Base-by-base conservation (phyloP, 345 rosid genomes). In the Linum lewisii region DNA sequence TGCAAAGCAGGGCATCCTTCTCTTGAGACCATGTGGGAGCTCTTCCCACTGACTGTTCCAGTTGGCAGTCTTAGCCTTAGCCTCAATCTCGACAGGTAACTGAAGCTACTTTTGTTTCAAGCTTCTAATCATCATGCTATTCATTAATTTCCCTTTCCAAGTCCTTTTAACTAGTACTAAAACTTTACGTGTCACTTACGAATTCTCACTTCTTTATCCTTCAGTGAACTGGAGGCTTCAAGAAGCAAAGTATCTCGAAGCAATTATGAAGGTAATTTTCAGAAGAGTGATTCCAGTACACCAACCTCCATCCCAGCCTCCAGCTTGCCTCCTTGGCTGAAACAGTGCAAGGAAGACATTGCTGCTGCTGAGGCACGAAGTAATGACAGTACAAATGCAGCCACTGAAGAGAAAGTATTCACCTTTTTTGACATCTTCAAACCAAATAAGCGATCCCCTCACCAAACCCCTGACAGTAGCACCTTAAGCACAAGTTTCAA, bases 261-360 rank as follows among this genome's bases (percentile, higher is more conserved):
- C 64, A 58, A 63, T 42, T 42, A 42, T 10, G 63, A 38, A 26
- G 20, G 68, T 42, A 61, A 65, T 52, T 63, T 45, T 20, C 69
- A 38, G 5, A 49, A 52, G 51, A 73, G 72, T 58, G 71, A 70
- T 44, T 20, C 52, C 3, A 24, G 57, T 19, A 50, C 34, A 13
- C n/a, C 32, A 34, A 9, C 57, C 26, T 23, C 58, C 16, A 61
- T 55, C 21, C 63, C 78, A 4, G 63, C 60, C 64, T 77, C 79
- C 45, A 75, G 66, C 63, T 83, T 92, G 61, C 98, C 98, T 2
- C 71, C 83, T n/a, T 92, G 98, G 98, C 90, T 88, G 57, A 85
- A 78, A 64, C 72, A 73, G 57, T 81, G 70, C 81, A 84, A 81
- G 74, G 80, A 88, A 63, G 80, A 81, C 69, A 79, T 63, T 24